phyloP scores from a whole-genome alignment of 129 eudicot species.

The Artemisia annua region DNA sequence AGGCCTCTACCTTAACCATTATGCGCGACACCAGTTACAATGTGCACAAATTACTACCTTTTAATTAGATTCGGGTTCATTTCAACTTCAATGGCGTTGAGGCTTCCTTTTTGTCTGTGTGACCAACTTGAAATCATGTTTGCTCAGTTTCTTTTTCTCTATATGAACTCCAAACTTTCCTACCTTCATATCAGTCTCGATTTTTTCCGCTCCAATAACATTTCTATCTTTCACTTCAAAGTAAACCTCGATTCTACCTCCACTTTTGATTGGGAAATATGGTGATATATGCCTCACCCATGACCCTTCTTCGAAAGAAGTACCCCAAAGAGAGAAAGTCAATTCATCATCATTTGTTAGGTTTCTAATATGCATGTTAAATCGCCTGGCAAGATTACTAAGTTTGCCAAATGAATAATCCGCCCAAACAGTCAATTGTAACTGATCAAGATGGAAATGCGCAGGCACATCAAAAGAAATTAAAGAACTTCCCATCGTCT shows the following conservation, averaged over 20 bases:
- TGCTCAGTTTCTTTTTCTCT: background rate
- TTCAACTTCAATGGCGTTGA: background rate
- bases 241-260: slow-evolving; percentile 20
- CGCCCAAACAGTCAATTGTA: slow-evolving; percentile 21
- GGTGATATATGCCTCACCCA: slow-evolving; percentile 25
- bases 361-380: slow-evolving; percentile 1
- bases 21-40: background rate
- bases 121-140: slow-evolving; percentile 4
- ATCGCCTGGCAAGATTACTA: background rate
- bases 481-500: background rate
- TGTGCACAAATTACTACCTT: background rate
- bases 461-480: slow-evolving; percentile 17
- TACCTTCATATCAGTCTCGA: background rate
- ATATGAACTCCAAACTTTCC: slow-evolving; percentile 23
- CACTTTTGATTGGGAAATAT: slow-evolving; percentile 16
- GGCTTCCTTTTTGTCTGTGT: slow-evolving; percentile 3
- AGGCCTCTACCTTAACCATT: too few species aligned
- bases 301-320: slow-evolving; percentile 24
- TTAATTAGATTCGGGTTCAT: background rate
- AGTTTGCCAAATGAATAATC: slow-evolving; percentile 25
- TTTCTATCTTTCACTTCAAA: background rate
- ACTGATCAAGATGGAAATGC: slow-evolving; percentile 6
- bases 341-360: slow-evolving; percentile 22
- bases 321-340: slow-evolving; percentile 8
- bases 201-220: background rate